phyloP scores from a whole-genome alignment of 2,329 filamentous ascomycete species.

The Verticillium nonalfalfae region DNA sequence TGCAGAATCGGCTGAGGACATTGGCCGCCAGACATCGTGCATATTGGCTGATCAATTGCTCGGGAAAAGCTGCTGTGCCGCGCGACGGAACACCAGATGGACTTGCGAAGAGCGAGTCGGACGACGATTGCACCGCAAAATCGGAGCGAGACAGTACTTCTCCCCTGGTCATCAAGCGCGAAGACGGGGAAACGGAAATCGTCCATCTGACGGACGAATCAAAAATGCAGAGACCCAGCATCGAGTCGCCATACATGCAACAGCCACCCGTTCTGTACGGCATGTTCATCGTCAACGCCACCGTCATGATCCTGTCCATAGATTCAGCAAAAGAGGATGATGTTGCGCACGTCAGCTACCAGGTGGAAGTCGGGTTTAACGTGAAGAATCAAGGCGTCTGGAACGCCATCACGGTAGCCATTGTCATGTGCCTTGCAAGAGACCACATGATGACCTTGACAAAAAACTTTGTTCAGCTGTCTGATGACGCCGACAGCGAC shows the following conservation, averaged over 20 bases:
- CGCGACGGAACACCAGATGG: not conserved
- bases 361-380: constrained; percentile 32
- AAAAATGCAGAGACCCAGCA: not conserved
- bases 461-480: constrained; percentile 26
- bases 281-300: constrained; percentile 32
- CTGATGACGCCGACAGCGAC: constrained; percentile 25
- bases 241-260: not conserved
- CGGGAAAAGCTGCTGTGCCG: not conserved
- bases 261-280: constrained; percentile 34
- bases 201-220: not conserved
- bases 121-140: not conserved
- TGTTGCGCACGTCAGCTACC: constrained; percentile 31
- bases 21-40: constrained; percentile 29
- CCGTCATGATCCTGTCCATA: constrained; percentile 30
- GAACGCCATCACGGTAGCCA: constrained; percentile 36
- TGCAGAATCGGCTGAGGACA: constrained; percentile 26
- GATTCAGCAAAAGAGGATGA: constrained; percentile 28
- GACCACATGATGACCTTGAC: constrained; percentile 28
- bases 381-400: constrained; percentile 33
- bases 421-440: constrained; percentile 30
- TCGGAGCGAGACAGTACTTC: not conserved
- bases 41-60: constrained; percentile 20
- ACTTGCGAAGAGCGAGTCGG: not conserved
- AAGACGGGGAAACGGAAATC: not conserved
- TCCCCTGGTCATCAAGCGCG: not conserved